Evolutionary conservation across 257 asterid genomes (phyloP).

Genomic region (Haberlea rhodopensis): DNA sequence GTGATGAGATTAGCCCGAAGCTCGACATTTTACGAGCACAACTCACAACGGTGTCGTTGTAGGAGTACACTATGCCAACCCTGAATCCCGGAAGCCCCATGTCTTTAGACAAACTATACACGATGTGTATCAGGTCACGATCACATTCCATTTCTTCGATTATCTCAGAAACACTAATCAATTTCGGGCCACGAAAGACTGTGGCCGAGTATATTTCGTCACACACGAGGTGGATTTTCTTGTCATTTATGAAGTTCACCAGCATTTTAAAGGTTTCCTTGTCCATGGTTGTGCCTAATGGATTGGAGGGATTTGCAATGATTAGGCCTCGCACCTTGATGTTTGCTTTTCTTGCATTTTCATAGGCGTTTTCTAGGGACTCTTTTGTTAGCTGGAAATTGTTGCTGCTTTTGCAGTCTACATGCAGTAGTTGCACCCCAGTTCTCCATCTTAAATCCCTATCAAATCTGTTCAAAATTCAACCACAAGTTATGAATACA

Average conservation of each 20-base stretch:
- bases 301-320: conserved; percentile 74
- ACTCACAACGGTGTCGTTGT: conserved; percentile 54
- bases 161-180: conserved; percentile 53
- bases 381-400: conserved; percentile 51
- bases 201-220: conserved; percentile 79
- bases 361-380: conserved; percentile 63
- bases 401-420: conserved; percentile 53
- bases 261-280: conserved; percentile 36
- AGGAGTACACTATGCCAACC: conserved; percentile 73
- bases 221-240: conserved; percentile 68
- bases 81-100: conserved; percentile 84
- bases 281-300: conserved; percentile 64
- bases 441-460: conserved; percentile 92
- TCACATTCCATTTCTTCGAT: conserved; percentile 44
- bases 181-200: conserved; percentile 36
- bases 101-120: conserved; percentile 73
- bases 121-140: conserved; percentile 48
- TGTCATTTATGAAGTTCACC: conserved; percentile 45
- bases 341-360: conserved; percentile 44
- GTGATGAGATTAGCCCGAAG: conserved; percentile 70
- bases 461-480: conserved; percentile 48
- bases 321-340: conserved; percentile 68
- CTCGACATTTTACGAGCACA: conserved; percentile 71
- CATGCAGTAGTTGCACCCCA: conserved; percentile 55
- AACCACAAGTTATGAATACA: neutral